Evolutionary conservation across 129 eudicot genomes (phyloP).

Genomic region (Helichrysum umbraculigerum): DNA sequence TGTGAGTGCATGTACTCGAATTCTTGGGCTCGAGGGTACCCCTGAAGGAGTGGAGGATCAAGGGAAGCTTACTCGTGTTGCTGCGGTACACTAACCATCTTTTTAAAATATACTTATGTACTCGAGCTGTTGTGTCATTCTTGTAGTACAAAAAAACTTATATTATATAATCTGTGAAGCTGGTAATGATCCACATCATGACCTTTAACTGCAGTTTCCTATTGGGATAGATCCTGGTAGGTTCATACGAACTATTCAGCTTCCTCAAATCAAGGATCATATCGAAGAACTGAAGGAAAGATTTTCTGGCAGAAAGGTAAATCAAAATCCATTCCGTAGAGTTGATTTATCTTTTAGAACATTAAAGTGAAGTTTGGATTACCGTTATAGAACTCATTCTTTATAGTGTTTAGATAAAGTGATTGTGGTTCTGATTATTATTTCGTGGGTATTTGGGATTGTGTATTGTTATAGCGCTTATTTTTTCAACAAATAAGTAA

Average conservation of each 20-base stretch:
- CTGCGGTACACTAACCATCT: conserved; percentile 55
- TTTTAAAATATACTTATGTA: neutral
- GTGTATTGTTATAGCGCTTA: no score
- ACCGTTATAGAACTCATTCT: neutral
- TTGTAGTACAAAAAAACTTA: conserved; percentile 4
- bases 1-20: conserved; percentile 83
- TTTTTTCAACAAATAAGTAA: no score
- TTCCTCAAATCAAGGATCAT: conserved; percentile 61
- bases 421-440: neutral
- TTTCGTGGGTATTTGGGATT: neutral
- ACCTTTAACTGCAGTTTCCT: conserved; percentile 55
- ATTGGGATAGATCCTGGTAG: conserved; percentile 87
- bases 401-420: neutral
- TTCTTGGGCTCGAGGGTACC: conserved; percentile 88
- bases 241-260: conserved; percentile 70
- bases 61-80: conserved; percentile 83
- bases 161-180: conserved; percentile 15
- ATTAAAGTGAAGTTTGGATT: neutral
- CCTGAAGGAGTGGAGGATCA: conserved; percentile 92
- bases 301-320: conserved; percentile 80
- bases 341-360: conserved; percentile 6
- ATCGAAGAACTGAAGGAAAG: conserved; percentile 60
- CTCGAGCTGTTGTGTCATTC: neutral
- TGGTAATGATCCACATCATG: conserved; percentile 3
- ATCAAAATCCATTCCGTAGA: neutral